A percentile compares a stretch with the other conserved stretches of the same genome.
These are phyloP conservation scores for Maudiozyma saulgeensis DNA, from an alignment of 805 yeast species.

Conservation along the genomic window DNA sequence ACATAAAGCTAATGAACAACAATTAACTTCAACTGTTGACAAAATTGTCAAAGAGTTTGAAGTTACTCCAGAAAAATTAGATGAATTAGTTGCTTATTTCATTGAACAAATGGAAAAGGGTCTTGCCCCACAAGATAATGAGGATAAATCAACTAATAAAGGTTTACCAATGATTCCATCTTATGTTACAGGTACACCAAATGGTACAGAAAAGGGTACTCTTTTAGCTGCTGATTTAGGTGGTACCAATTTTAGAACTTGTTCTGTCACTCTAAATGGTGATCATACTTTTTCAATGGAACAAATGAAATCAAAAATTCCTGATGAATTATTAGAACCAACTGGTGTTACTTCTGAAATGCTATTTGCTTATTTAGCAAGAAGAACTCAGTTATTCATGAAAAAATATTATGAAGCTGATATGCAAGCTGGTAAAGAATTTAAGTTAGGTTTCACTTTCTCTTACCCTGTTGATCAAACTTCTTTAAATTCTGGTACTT, in stretches of 20 bases:
- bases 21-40: constrained; percentile 20
- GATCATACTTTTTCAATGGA: constrained; percentile 64
- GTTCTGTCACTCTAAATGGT: constrained; percentile 71
- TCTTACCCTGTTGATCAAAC: constrained; percentile 89
- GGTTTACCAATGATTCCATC: constrained; percentile 91
- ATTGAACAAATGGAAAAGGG: constrained; percentile 54
- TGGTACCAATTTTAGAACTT: constrained; percentile 92
- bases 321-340: constrained; percentile 62
- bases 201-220: constrained; percentile 76
- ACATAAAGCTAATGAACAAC: constrained; percentile 18
- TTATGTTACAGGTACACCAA: constrained; percentile 77
- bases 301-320: constrained; percentile 73
- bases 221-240: constrained; percentile 89
- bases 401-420: constrained; percentile 49
- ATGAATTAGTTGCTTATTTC: constrained; percentile 39
- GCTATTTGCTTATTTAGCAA: constrained; percentile 67
- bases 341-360: constrained; percentile 43
- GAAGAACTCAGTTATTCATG: constrained; percentile 55
- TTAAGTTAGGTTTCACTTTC: constrained; percentile 87
- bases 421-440: constrained; percentile 20
- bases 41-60: constrained; percentile 21
- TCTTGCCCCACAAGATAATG: constrained; percentile 22
- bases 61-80: constrained; percentile 18
- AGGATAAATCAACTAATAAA: constrained; percentile 25
- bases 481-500: constrained; percentile 64